Conservation (phyloP, 2,329 filamentous ascomycete species). For the Xylariaceae sp. region DNA sequence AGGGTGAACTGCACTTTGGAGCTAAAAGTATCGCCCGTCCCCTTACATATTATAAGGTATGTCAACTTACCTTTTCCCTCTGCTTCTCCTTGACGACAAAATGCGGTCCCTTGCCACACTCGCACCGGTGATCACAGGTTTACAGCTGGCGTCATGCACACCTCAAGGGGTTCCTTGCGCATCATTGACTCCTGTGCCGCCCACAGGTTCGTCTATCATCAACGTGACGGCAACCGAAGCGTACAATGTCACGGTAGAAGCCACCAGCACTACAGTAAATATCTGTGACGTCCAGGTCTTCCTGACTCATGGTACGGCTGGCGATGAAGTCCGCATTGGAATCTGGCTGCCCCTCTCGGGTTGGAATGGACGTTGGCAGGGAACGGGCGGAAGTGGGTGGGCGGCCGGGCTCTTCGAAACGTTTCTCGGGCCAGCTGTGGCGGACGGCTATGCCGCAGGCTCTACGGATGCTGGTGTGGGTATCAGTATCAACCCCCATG, state of each 20-base stretch:
- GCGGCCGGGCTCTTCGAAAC: slow-evolving; percentile 13
- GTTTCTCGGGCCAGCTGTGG: slow-evolving; percentile 13
- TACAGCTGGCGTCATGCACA: no score
- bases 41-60: no score
- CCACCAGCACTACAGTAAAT: not conserved
- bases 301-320: not conserved
- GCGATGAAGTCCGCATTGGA: not conserved
- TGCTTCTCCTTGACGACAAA: no score
- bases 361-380: slow-evolving; percentile 22
- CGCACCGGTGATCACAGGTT: no score
- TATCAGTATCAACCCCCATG: no score
- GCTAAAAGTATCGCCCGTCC: no score
- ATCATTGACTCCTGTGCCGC: slow-evolving; percentile 13
- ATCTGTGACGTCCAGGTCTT: slow-evolving; percentile 3
- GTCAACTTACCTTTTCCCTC: no score
- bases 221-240: slow-evolving; percentile 18
- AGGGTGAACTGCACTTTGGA: no score
- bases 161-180: slow-evolving; percentile 11
- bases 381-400: slow-evolving; percentile 19
- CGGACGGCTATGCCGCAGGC: slow-evolving; percentile 15
- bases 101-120: no score
- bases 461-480: slow-evolving; percentile 12
- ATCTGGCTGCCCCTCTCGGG: not conserved
- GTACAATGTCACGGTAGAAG: slow-evolving; percentile 13
- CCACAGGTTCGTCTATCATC: slow-evolving; percentile 13